phyloP scores from a whole-genome alignment of 176 grass and related monocot genomes.

The Hordeum vulgare region DNA sequence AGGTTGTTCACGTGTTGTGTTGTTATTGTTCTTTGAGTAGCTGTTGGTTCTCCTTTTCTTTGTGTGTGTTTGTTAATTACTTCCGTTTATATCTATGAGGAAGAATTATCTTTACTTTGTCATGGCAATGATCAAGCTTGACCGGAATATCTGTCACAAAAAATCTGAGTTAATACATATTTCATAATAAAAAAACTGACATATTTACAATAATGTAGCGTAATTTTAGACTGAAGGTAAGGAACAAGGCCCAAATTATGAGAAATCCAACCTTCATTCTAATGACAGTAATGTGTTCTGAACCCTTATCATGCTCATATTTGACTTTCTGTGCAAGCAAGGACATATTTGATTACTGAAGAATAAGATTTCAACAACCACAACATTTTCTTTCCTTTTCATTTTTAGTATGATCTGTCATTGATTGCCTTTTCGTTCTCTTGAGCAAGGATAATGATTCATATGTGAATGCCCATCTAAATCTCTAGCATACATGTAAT shows the following conservation, averaged over 20 bases:
- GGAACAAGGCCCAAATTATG: not conserved
- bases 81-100: not conserved
- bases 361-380: not conserved
- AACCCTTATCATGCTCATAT: no score
- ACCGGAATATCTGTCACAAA: no score
- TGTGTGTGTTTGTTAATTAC: not conserved
- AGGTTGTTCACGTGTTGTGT: no score
- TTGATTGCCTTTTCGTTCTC: not conserved
- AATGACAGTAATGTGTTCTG: no score
- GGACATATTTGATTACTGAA: not conserved
- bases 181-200: no score
- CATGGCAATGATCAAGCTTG: not conserved
- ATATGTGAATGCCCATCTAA: not conserved
- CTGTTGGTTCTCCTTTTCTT: not conserved
- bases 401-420: not conserved
- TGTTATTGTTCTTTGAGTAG: no score
- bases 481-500: no score
- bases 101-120: not conserved
- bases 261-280: not conserved
- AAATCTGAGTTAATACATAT: no score
- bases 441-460: not conserved
- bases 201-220: no score
- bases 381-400: not conserved
- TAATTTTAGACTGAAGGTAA: not conserved
- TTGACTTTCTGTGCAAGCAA: no score